Evolutionary conservation across 495 filamentous ascomycete genomes (phyloP).

Genomic region (Penicillium roqueforti): DNA sequence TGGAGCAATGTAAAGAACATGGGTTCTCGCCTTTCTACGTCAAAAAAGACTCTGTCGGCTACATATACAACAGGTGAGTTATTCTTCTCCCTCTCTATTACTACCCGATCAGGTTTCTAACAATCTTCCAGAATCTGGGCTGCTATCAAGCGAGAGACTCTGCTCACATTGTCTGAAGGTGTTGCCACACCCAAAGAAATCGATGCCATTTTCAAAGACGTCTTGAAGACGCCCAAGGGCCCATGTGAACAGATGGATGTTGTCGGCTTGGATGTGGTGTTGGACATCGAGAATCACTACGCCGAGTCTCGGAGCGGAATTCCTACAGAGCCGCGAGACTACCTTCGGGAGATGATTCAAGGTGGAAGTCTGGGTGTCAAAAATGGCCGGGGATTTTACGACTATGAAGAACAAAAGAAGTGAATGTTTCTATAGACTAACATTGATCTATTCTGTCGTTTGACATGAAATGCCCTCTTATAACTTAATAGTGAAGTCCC

Average conservation of each 20-base stretch:
- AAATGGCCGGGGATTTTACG: conserved; percentile 30
- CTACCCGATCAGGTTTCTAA: neutral
- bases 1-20: conserved; percentile 26
- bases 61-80: conserved; percentile 38
- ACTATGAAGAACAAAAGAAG: conserved; percentile 15
- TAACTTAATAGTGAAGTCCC: too few relatives aligned
- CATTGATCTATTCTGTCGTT: too few relatives aligned
- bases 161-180: conserved; percentile 30
- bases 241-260: conserved; percentile 42
- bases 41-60: conserved; percentile 30
- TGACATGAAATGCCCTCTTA: neutral
- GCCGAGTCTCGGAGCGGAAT: conserved; percentile 17
- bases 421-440: neutral
- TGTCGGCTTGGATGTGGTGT: conserved; percentile 37
- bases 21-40: conserved; percentile 40
- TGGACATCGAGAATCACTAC: conserved; percentile 41
- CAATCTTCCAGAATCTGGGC: conserved; percentile 33
- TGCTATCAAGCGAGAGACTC: conserved; percentile 39
- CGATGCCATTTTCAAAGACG: conserved; percentile 37
- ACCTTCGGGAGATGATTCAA: conserved; percentile 24
- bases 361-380: conserved; percentile 27
- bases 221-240: conserved; percentile 33
- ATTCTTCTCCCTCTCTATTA: neutral
- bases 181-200: conserved; percentile 33
- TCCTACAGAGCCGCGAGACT: conserved; percentile 22